Conservation (phyloP, 352 stramenopile genomes). For the Thalassiosira hispida region DNA sequence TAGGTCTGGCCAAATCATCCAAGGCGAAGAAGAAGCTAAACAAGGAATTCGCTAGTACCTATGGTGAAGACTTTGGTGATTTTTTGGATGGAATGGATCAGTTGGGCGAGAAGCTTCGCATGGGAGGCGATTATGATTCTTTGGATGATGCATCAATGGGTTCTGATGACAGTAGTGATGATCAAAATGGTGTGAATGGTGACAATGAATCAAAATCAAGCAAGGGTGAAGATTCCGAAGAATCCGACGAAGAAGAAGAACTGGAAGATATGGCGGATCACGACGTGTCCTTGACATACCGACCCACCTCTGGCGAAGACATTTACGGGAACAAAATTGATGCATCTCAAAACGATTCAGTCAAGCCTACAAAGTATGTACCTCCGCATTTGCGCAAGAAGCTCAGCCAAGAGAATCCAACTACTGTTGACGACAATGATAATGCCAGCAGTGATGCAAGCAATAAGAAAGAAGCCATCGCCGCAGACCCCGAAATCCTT, state of each 20-base stretch:
- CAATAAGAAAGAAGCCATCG: not conserved
- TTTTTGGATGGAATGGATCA: constrained; percentile 80
- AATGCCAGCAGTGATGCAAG: constrained; percentile 18
- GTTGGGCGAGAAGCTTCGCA: constrained; percentile 42
- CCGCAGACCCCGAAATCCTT: constrained; percentile 55
- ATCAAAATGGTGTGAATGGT: constrained; percentile 13
- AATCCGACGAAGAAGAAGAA: constrained; percentile 17
- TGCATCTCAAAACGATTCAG: not conserved
- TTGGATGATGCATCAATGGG: not conserved
- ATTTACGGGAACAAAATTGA: constrained; percentile 81
- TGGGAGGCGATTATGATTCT: not conserved
- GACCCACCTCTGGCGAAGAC: constrained; percentile 72
- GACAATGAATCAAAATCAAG: constrained; percentile 37
- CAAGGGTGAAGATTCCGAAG: constrained; percentile 8
- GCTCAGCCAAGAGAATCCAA: constrained; percentile 13
- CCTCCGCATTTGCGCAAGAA: constrained; percentile 78
- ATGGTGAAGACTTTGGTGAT: constrained; percentile 82
- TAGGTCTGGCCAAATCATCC: constrained; percentile 51
- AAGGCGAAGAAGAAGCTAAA: constrained; percentile 70
- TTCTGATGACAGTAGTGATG: constrained; percentile 1
- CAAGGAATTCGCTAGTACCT: constrained; percentile 76
- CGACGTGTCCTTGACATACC: constrained; percentile 70
- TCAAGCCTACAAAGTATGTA: constrained; percentile 73
- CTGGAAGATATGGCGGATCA: constrained; percentile 54
- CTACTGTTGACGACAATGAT: not conserved